Percentiles rank a stretch among this genome's conserved stretches.
Evolutionary conservation across 306 rosid genomes (phyloP).

Genomic region (Albizia julibrissin): DNA sequence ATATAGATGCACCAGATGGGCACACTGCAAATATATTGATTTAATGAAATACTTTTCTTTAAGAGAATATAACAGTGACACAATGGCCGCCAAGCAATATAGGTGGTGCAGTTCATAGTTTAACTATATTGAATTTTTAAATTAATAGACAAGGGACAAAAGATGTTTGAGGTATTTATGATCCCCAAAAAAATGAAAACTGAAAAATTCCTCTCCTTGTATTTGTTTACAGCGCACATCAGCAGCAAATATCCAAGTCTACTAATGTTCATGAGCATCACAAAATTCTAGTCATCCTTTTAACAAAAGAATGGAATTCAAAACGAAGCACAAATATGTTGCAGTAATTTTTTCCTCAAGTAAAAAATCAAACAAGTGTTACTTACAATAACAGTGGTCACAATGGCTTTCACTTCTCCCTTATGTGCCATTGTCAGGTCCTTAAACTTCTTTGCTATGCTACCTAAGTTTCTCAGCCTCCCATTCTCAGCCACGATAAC

Average conservation of each 20-base stretch:
- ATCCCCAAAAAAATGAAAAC: background rate
- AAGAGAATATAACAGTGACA: background rate
- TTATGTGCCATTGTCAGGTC: slow-evolving; percentile 90
- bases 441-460: slow-evolving; percentile 66
- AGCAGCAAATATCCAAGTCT: background rate
- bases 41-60: background rate
- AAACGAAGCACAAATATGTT: background rate
- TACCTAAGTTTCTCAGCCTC: slow-evolving; percentile 71
- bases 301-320: slow-evolving; percentile 4
- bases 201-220: background rate
- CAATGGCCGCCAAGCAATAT: background rate
- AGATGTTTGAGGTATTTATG: background rate
- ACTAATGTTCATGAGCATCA: background rate
- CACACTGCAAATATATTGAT: background rate
- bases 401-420: slow-evolving; percentile 86
- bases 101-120: background rate
- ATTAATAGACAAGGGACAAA: background rate
- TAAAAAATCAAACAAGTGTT: background rate
- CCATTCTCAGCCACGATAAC: slow-evolving; percentile 75
- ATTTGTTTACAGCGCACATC: background rate
- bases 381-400: slow-evolving; percentile 89
- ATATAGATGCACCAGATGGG: background rate
- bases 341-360: background rate
- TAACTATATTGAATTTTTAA: background rate
- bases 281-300: background rate